Base-by-base conservation (phyloP, 306 rosid species). In the Castanopsis chinensis region DNA sequence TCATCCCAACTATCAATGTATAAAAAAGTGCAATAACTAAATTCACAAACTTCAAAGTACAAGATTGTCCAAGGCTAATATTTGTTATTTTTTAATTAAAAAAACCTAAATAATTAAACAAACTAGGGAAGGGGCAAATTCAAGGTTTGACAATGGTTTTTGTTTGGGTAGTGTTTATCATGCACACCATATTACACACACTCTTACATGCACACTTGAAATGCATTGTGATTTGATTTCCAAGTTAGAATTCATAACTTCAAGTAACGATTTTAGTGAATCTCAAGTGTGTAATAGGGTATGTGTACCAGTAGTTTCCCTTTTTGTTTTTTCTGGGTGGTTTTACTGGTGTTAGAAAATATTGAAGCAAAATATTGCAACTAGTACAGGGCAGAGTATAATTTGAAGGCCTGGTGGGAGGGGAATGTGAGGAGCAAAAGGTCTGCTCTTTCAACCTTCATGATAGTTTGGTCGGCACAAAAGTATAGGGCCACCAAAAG, bases 401-500 rank as follows among this genome's bases (percentile, higher is more conserved):
- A 84, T 77, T 64, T 54, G 77, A 75, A 65, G 86, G 76, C 69
- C 72, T 84, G 82, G 13, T 76, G 76, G 85, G 81, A 81, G 77
- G 74, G 76, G 76, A 80, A 73, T 85, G 57, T 51, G 76, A 87
- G 86, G 79, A 71, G 80, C 67, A 78, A 8, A 77, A 71, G 76
- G 55, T 25, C 49, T 74, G 68, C 37, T 64, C 69, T 83, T 72
- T 67, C 58, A 67, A 74, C 71, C 83, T 76, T 88, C 85, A 85
- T 89, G 79, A 90, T 82, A 77, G 80, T 70, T 69, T 88, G 89
- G 92, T 86, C 85, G 84, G 92, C 75, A 83, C 83, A 80, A 86
- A 78, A 78, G 86, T 82, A 64, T 80, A 76, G 80, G 81, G 79
- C 84, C 79, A 86, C 87, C 79, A 85, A 85, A 88, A 86, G 78